Evolutionary conservation across 345 rosid species (phyloP), one percentile per base, ranked within the genome.

Genomic region (Gossypium bickii): DNA sequence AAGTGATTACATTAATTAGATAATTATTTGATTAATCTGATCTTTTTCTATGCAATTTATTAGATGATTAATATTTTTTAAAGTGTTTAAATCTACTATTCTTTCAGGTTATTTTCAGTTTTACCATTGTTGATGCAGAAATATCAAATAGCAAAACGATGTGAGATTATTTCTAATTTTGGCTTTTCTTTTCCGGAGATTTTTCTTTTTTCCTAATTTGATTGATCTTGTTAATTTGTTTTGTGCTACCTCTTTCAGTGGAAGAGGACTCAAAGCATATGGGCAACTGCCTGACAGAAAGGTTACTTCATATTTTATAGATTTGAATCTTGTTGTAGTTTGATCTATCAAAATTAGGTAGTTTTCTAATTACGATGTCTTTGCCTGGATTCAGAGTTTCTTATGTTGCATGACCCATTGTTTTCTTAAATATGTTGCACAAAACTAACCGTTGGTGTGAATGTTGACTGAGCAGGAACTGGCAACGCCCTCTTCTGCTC

Each of bases 101-200:
- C 29, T 12, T 72, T 73, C 87, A 92, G 93, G 88, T 88, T 68
- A 12, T 83, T 60, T 65, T 79, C 76, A 80, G 65, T 75, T 75
- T 58, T 73, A 29, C 45, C 78, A 60, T 73, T 72, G 84, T 81
- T 25, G 78, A 75, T 81, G 88, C 88, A 38, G 86, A 83, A 73
- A 18, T 67, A 63, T 67, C 67, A 6, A 82, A 79, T 67, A 29
- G 74, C 59, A 79, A 78, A 67, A 73, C 84, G 67, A 72, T 72
- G 96, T 92, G 87, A 75, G 85, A 69, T 68, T 71, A 53, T 20
- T 76, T 18, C 7, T 8, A 5, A 11, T 12, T 2, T 59, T 59
- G 1, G 15, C 16, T 24, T 70, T 72, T 61, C 29, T 7, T 61
- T 60, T 25, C 74, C 10, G 25, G 38, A 17, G 10, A 47, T 20